phyloP scores from a whole-genome alignment of 805 yeast genomes.

The Alloascoidea africana region DNA sequence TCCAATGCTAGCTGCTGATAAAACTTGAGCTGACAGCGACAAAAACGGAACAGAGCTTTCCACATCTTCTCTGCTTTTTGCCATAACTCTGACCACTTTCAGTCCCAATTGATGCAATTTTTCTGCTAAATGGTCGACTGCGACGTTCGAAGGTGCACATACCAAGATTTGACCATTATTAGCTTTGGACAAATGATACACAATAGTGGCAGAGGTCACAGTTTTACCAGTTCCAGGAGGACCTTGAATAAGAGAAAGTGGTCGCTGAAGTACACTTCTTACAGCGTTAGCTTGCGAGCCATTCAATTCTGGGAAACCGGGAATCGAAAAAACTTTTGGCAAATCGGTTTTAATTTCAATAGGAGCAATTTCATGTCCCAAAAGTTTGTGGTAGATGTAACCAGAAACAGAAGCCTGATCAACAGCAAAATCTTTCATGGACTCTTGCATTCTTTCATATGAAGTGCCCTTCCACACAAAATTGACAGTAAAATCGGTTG shows the following conservation, averaged over 20 bases:
- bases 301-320: constrained; percentile 57
- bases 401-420: constrained; percentile 56
- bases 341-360: constrained; percentile 26
- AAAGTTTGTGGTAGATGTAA: constrained; percentile 56
- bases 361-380: constrained; percentile 66
- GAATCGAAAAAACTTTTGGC: constrained; percentile 47
- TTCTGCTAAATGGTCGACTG: constrained; percentile 79
- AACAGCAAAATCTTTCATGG: constrained; percentile 57
- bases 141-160: constrained; percentile 93
- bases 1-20: constrained; percentile 17
- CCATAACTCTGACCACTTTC: constrained; percentile 63
- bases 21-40: constrained; percentile 41
- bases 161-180: constrained; percentile 58
- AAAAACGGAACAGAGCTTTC: constrained; percentile 45
- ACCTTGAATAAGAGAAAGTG: constrained; percentile 77
- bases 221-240: constrained; percentile 98
- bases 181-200: constrained; percentile 54
- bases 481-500: constrained; percentile 64
- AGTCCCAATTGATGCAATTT: constrained; percentile 59
- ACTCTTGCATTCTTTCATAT: constrained; percentile 71
- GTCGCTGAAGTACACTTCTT: constrained; percentile 46
- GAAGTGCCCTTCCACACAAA: constrained; percentile 84
- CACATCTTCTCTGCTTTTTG: constrained; percentile 68
- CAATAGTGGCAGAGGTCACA: constrained; percentile 79
- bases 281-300: constrained; percentile 73